phyloP scores from a whole-genome alignment of 2,329 filamentous ascomycete genomes.

The Ceratocystis huliohia region DNA sequence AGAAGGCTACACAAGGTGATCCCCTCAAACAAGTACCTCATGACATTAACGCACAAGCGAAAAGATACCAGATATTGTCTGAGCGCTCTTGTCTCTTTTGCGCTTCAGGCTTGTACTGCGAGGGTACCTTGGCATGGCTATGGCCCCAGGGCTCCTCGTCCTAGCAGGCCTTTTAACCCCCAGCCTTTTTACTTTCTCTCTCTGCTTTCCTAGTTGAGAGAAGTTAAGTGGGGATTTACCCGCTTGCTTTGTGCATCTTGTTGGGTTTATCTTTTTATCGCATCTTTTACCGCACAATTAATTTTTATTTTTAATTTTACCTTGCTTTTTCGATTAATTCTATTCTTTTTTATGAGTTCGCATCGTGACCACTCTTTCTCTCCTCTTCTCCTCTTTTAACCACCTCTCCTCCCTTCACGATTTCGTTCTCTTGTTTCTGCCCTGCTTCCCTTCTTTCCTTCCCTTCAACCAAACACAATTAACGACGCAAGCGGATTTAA shows the following conservation, averaged over 20 bases:
- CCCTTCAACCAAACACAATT: not conserved
- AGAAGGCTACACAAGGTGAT: not conserved
- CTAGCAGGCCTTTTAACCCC: not conserved
- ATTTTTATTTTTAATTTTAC: not conserved
- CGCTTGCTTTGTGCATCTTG: not conserved
- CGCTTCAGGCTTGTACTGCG: not conserved
- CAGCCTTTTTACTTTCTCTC: not conserved
- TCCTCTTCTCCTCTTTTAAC: not conserved
- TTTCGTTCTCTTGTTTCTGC: conserved; percentile 3
- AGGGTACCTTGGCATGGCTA: not conserved
- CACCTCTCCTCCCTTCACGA: not conserved
- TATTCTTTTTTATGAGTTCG: not conserved
- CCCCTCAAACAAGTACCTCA: not conserved
- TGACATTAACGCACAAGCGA: not conserved
- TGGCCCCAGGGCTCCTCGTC: not conserved
- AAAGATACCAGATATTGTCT: conserved; percentile 6
- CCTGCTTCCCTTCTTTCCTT: conserved; percentile 6
- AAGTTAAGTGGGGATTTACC: not conserved
- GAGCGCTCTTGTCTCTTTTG: conserved; percentile 3
- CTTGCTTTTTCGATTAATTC: not conserved
- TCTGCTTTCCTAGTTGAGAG: too few relatives aligned
- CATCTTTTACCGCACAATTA: not conserved
- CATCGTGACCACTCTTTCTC: not conserved
- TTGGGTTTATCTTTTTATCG: conserved; percentile 7
- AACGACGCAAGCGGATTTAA: conserved; percentile 4